phyloP scores from a whole-genome alignment of 148 eudicot species.

The Dianthus caryophyllus region DNA sequence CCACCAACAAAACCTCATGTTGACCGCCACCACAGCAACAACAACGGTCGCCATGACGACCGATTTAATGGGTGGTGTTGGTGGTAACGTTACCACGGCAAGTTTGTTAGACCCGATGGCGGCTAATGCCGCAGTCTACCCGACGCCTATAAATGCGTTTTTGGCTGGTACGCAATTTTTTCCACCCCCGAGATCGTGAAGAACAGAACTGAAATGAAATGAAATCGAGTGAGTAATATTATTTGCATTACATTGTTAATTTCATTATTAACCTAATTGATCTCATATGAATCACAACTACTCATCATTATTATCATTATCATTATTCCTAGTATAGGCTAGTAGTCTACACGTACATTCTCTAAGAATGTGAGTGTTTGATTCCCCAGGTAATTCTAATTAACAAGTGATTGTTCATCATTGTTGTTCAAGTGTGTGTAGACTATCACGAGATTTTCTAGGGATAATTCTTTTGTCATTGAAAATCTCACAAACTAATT shows the following conservation, averaged over 20 bases:
- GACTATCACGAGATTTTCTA: slow-evolving; percentile 8
- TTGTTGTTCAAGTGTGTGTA: background rate
- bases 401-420: background rate
- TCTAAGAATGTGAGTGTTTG: background rate
- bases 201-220: background rate
- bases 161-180: slow-evolving; percentile 94
- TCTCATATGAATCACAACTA: too few relatives aligned
- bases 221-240: background rate
- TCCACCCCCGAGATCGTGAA: slow-evolving; percentile 76
- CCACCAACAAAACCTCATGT: slow-evolving; percentile 16
- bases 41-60: slow-evolving; percentile 14
- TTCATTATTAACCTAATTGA: background rate
- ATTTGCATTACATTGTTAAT: background rate
- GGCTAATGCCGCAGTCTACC: slow-evolving; percentile 45
- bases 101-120: slow-evolving; percentile 27
- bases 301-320: background rate
- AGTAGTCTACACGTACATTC: slow-evolving; percentile 6
- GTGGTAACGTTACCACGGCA: slow-evolving; percentile 16
- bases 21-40: slow-evolving; percentile 17
- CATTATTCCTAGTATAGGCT: slow-evolving; percentile 9
- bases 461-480: slow-evolving; percentile 14
- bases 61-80: slow-evolving; percentile 21
- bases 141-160: slow-evolving; percentile 64
- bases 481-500: slow-evolving; percentile 26
- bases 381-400: slow-evolving; percentile 12